Base-by-base conservation (phyloP, 2,329 filamentous ascomycete genomes). In the Aspergillus fumigatus region DNA sequence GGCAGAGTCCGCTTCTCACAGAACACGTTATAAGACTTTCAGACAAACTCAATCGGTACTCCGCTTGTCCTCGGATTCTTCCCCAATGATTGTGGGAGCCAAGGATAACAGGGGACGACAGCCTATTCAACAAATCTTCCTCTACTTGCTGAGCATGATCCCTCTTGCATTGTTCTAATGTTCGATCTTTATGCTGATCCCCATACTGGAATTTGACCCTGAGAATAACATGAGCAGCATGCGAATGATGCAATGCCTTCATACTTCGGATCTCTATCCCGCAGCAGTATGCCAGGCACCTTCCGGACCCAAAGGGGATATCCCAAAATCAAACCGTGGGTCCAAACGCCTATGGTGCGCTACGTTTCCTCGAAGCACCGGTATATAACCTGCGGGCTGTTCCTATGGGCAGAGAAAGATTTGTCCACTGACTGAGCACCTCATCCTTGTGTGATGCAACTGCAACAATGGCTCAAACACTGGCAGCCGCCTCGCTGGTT, bases 401-500 rank as follows among this genome's bases (percentile, higher is more conserved):
- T 17, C 32, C 14, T 38, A 38, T 38, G 14, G 17, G 32, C 32
- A 38, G 32, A 38, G 2, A 38, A 38, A 38, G 32, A 38, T 38
- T 8, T 38, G 32, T 38, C 32, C 32, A 7, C 32, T 38, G 32
- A 38, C 32, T 38, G 32, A 38, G 5, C 14, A 7, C 32, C 5
- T 17, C 21, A 45, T 23, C 41, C n/a, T 23, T 21, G 41, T 19
- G 11, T 17, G 41, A 23, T 23, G 10, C 48, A 9, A 19, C 23
- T 2, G 48, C 26, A 27, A 56, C 3, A 47, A 67, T 67, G 65
- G 56, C 53, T 21, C 60, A 58, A 49, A 49, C 53, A 19, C 27
- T 64, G 9, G 43, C 59, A 7, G 25, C 49, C 17, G 35, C 61
- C 4, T 49, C 53, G 23, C 52, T 59, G 49, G 56, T 75, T 56